Evolutionary conservation across 192 early-diverging fungal species (phyloP).

Genomic region (Mortierella hygrophila): DNA sequence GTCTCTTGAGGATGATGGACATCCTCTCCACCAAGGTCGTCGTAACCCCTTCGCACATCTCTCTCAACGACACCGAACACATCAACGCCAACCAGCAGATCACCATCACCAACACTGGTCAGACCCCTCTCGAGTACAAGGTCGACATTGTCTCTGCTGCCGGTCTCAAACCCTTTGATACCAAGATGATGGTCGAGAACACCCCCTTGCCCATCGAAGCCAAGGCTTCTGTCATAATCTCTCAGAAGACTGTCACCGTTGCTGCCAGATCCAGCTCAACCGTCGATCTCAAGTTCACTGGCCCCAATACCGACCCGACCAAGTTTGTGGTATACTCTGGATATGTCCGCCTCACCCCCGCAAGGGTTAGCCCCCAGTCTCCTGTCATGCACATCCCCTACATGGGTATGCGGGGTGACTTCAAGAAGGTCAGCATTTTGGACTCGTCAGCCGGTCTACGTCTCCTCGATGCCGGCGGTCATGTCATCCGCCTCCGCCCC

Average conservation of each 20-base stretch:
- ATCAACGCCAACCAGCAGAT: slow-evolving; percentile 48
- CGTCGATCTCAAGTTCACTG: slow-evolving; percentile 52
- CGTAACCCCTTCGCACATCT: slow-evolving; percentile 67
- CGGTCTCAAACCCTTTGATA: slow-evolving; percentile 55
- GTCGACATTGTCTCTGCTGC: slow-evolving; percentile 46
- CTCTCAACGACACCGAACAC: slow-evolving; percentile 67
- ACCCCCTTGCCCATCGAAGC: slow-evolving; percentile 19
- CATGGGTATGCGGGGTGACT: slow-evolving; percentile 54
- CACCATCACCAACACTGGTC: slow-evolving; percentile 58
- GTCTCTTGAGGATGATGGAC: slow-evolving; percentile 78
- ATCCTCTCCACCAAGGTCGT: slow-evolving; percentile 66
- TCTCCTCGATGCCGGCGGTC: slow-evolving; percentile 33
- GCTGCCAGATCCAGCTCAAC: slow-evolving; percentile 19
- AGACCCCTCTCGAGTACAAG: slow-evolving; percentile 26
- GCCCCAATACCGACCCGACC: slow-evolving; percentile 46
- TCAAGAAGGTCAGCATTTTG: slow-evolving; percentile 35
- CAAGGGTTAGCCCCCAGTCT: slow-evolving; percentile 10
- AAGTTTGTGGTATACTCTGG: slow-evolving; percentile 56
- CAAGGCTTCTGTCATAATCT: slow-evolving; percentile 20
- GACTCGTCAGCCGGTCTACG: slow-evolving; percentile 37
- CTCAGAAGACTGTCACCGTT: slow-evolving; percentile 36
- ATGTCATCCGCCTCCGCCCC: slow-evolving; percentile 1
- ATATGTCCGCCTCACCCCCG: slow-evolving; percentile 38
- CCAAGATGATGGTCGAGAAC: slow-evolving; percentile 40
- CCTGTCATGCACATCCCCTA: slow-evolving; percentile 48